These are phyloP conservation scores for Chaetomium globosum DNA, from an alignment of 2,329 filamentous ascomycete species.

Conservation along the genomic window DNA sequence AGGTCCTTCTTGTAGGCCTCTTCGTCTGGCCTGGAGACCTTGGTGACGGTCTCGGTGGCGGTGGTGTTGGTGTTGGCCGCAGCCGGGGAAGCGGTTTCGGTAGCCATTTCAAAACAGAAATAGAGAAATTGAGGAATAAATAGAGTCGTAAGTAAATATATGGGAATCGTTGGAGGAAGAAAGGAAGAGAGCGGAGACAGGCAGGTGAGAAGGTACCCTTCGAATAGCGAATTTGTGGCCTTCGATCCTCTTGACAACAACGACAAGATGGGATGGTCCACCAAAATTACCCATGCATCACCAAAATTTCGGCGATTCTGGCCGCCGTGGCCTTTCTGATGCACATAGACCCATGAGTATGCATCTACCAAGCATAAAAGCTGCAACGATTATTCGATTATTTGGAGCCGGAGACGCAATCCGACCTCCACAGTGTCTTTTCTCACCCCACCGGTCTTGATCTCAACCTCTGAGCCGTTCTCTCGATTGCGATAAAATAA, in stretches of 20 bases:
- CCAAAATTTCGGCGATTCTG: slow-evolving; percentile 1
- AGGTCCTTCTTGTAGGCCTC: slow-evolving; percentile 78
- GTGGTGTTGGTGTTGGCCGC: slow-evolving; percentile 51
- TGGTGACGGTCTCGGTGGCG: slow-evolving; percentile 49
- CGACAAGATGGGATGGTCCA: neutral
- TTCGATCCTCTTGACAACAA: slow-evolving; percentile 1
- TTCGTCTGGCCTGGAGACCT: slow-evolving; percentile 86
- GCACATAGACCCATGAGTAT: neutral
- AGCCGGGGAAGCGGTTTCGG: slow-evolving; percentile 25
- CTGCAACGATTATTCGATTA: neutral
- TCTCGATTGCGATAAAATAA: neutral
- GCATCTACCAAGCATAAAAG: neutral
- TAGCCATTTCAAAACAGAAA: neutral
- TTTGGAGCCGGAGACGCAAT: neutral
- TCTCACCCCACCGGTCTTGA: neutral
- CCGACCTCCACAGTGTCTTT: neutral
- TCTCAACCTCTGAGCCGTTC: neutral
- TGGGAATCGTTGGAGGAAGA: neutral
- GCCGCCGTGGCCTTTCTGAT: slow-evolving; percentile 22
- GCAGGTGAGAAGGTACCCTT: neutral
- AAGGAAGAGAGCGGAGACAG: neutral
- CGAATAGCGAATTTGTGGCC: neutral
- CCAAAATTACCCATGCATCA: neutral
- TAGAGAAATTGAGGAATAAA: neutral
- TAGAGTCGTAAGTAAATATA: neutral